Base-by-base conservation (phyloP, 495 filamentous ascomycete species). In the Patellaria atrata region DNA sequence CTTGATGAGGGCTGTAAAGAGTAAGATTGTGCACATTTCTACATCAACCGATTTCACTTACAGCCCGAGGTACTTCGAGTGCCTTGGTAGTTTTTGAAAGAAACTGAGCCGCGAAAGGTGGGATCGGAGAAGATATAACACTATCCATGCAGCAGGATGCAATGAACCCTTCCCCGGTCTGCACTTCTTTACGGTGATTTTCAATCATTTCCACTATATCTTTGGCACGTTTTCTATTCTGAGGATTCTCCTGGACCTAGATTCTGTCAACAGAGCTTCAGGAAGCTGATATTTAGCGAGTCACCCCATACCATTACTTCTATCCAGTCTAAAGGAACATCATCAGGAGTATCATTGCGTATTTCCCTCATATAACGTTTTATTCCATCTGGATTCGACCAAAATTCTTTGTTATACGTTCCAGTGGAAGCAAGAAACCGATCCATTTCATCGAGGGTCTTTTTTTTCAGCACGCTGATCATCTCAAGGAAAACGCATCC, bases 401-500 rank as follows among this genome's bases (percentile, higher is more conserved):
- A 44, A 5, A 44, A 25, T 15, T 32, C 41, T 3, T 35, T 19
- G 13, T 10, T 26, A 16, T 21, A 31, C 3, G 13, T 14, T 4
- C 41, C 36, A 11, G 22, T 27, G 19, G 18, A 30, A 16, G 21
- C 12, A 5, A 44, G 25, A 25, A 35, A 44, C 2, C 31, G 16
- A 22, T 47, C 32, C 19, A 43, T 22, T 30, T 41, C 39, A 8
- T 35, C 34, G 6, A 44, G 29, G 3, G 41, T 10, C 17, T 39
- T 38, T 16, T 57, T 58, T 31, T 61, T 51, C 5, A 63, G 35
- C 0, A 58, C 48, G 11, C 54, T 59, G 5, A 52, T 49, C 27
- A 62, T 58, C 38, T 67, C 64, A 3, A 67, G 54, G 33, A 50
- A 65, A 8, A 69, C 57, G 33, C 63, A 65, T 9, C 64, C 65